These are phyloP conservation scores for Xylaria sp. DNA, from an alignment of 2,329 filamentous ascomycete genomes.

Conservation along the genomic window DNA sequence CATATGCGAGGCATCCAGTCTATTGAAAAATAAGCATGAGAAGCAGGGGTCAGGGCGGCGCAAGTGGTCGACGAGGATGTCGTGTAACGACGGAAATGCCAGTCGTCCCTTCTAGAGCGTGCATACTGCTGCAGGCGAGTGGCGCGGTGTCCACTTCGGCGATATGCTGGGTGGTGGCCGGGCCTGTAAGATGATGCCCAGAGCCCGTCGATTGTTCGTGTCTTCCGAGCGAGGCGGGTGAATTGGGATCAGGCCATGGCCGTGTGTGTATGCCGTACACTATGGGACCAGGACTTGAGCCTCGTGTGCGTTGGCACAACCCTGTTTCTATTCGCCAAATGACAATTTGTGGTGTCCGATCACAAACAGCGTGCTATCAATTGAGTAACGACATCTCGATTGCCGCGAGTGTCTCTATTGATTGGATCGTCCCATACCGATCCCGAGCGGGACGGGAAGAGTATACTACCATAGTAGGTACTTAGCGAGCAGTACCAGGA, in stretches of 20 bases:
- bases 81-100: constrained; percentile 27
- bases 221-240: constrained; percentile 13
- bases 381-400: constrained; percentile 3
- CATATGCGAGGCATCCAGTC: constrained; percentile 35
- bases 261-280: not conserved
- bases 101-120: constrained; percentile 31
- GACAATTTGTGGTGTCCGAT: constrained; percentile 8
- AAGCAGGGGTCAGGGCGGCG: constrained; percentile 29
- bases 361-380: not conserved
- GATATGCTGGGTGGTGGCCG: constrained; percentile 4
- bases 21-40: constrained; percentile 35
- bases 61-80: constrained; percentile 32
- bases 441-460: constrained; percentile 8
- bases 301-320: constrained; percentile 24
- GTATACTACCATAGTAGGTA: no score
- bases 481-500: not conserved
- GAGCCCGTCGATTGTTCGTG: constrained; percentile 10
- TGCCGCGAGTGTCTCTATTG: not conserved
- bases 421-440: constrained; percentile 8
- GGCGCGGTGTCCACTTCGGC: constrained; percentile 22
- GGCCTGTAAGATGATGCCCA: constrained; percentile 6
- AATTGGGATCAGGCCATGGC: constrained; percentile 15
- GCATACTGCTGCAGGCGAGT: constrained; percentile 5
- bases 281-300: not conserved
- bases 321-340: constrained; percentile 3